Percentiles rank a stretch among this genome's conserved stretches.
phyloP scores from a whole-genome alignment of 2,329 filamentous ascomycete species.

The Clonostachys byssicola region DNA sequence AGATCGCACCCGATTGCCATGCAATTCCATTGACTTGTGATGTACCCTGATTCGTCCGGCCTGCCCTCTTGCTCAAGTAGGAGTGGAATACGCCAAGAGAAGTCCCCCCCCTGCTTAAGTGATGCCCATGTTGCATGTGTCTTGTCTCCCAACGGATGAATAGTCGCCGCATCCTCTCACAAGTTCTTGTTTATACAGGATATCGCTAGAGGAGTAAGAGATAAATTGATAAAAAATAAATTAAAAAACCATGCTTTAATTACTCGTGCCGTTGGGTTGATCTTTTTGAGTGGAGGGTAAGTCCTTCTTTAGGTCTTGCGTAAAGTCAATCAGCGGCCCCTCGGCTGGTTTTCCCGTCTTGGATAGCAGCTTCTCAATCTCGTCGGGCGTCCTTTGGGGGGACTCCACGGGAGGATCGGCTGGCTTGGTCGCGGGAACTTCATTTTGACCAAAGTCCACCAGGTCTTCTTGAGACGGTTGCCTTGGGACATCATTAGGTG shows the following conservation, averaged over 20 bases:
- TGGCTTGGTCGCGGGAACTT: slow-evolving; percentile 1
- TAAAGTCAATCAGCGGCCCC: slow-evolving; percentile 53
- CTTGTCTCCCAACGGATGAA: background rate
- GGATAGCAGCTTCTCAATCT: slow-evolving; percentile 38
- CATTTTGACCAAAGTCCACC: slow-evolving; percentile 50
- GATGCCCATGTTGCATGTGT: too few relatives aligned
- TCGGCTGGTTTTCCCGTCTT: slow-evolving; percentile 41
- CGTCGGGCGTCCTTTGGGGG: slow-evolving; percentile 13
- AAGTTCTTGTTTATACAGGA: too few relatives aligned
- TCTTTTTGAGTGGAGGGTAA: slow-evolving; percentile 23
- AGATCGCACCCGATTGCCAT: too few relatives aligned
- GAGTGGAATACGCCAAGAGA: too few relatives aligned
- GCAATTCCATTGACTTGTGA: too few relatives aligned
- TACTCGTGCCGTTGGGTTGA: too few relatives aligned
- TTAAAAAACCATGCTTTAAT: too few relatives aligned
- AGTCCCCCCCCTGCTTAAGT: too few relatives aligned
- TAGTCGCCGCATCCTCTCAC: background rate
- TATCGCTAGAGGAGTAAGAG: too few relatives aligned
- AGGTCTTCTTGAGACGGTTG: slow-evolving; percentile 28
- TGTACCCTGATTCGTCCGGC: too few relatives aligned
- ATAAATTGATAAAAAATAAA: too few relatives aligned
- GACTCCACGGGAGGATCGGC: background rate
- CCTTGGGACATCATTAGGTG: background rate
- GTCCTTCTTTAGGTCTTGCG: slow-evolving; percentile 45
- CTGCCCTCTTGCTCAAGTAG: too few relatives aligned